Evolutionary conservation across 2,329 filamentous ascomycete genomes (phyloP).

Genomic region (Aspergillus proliferans): DNA sequence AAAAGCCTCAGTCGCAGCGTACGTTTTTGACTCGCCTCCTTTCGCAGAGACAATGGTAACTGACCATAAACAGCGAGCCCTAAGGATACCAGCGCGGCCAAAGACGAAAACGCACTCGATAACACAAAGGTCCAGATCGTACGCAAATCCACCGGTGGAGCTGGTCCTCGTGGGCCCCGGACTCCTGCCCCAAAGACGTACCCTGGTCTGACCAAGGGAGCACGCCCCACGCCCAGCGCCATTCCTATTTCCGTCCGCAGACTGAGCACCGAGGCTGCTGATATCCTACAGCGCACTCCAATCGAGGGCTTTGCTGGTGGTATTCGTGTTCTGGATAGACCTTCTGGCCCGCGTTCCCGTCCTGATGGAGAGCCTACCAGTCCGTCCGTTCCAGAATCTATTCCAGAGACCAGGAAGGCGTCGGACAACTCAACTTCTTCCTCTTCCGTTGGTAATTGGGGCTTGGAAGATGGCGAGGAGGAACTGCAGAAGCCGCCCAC

Average conservation of each 20-base stretch:
- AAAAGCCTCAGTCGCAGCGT: neutral
- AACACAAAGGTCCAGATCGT: neutral
- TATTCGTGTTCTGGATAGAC: constrained; percentile 5
- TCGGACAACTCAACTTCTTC: constrained; percentile 1
- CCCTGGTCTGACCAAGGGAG: constrained; percentile 7
- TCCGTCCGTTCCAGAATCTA: neutral
- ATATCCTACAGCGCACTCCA: neutral
- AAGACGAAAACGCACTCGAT: neutral
- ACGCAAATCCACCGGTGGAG: neutral
- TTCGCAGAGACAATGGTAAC: too few relatives aligned
- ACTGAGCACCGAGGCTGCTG: constrained; percentile 3
- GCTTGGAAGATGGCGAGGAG: constrained; percentile 22
- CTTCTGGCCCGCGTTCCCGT: constrained; percentile 7
- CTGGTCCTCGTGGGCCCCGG: constrained; percentile 2
- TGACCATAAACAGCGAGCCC: neutral
- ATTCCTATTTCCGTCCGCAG: constrained; percentile 10
- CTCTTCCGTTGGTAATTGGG: constrained; percentile 5
- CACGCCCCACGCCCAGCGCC: constrained; percentile 4
- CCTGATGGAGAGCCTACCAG: neutral
- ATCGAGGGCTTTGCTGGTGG: constrained; percentile 1
- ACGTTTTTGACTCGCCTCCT: too few relatives aligned
- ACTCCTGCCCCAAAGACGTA: constrained; percentile 2
- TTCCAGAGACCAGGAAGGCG: neutral
- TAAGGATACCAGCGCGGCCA: neutral
- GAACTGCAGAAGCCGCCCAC: constrained; percentile 26